A percentile compares a stretch with the other conserved stretches of the same genome.
phyloP scores from a whole-genome alignment of 2,329 filamentous ascomycete species.

The Colletotrichum abscissum region DNA sequence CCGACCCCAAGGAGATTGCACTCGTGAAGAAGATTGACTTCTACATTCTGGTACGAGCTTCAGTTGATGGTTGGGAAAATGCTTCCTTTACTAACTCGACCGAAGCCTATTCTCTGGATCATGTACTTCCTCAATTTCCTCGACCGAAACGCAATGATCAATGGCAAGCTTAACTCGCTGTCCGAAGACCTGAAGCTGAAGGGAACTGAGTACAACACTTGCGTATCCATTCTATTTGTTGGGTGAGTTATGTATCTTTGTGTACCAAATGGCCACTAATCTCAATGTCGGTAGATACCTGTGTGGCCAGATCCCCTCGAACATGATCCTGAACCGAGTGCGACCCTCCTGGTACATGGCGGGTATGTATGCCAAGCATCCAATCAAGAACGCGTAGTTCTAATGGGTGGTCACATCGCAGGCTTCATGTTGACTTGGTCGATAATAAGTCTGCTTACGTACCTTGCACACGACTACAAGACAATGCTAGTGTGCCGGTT shows the following conservation, averaged over 20 bases:
- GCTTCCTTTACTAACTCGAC: slow-evolving; percentile 41
- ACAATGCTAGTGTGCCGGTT: slow-evolving; percentile 30
- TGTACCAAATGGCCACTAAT: slow-evolving; percentile 38
- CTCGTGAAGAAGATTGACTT: slow-evolving; percentile 48
- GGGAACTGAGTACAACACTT: slow-evolving; percentile 44
- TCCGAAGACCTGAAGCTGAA: slow-evolving; percentile 43
- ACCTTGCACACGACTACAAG: slow-evolving; percentile 21
- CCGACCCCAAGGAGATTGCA: slow-evolving; percentile 50
- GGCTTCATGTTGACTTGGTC: slow-evolving; percentile 35
- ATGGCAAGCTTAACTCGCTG: slow-evolving; percentile 42
- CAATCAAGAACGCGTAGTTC: neutral
- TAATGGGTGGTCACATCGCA: neutral
- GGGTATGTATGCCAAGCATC: slow-evolving; percentile 11
- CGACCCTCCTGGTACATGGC: slow-evolving; percentile 35
- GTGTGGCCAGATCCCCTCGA: slow-evolving; percentile 41
- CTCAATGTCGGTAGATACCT: slow-evolving; percentile 15
- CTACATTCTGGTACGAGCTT: slow-evolving; percentile 43
- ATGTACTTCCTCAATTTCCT: slow-evolving; percentile 41
- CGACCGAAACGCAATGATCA: slow-evolving; percentile 44
- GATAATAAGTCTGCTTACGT: slow-evolving; percentile 24
- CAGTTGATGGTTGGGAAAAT: too few relatives aligned
- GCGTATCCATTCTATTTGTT: slow-evolving; percentile 32
- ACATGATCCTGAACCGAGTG: slow-evolving; percentile 46
- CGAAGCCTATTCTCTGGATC: slow-evolving; percentile 37
- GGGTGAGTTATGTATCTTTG: slow-evolving; percentile 41